Percentiles rank a stretch among this genome's conserved stretches.
Conservation (phyloP, 2,329 filamentous ascomycete species). For the Pseudogymnoascus sp. region DNA sequence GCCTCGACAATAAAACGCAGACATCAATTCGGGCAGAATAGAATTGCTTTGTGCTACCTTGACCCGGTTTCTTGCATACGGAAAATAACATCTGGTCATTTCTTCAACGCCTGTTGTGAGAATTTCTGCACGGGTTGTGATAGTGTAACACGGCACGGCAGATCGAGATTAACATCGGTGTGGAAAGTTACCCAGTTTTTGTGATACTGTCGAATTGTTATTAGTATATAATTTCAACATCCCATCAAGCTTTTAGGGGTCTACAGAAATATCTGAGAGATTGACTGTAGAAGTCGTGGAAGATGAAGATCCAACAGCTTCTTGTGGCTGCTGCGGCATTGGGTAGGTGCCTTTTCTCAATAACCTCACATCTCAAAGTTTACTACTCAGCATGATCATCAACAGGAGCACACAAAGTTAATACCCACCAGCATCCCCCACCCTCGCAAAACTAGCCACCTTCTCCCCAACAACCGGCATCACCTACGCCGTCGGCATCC, state of each 20-base stretch:
- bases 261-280: neutral
- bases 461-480: constrained; percentile 17
- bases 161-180: neutral
- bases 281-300: neutral
- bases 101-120: neutral
- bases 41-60: neutral
- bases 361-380: neutral
- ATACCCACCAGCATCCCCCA: neutral
- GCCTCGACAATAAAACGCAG: neutral
- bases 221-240: neutral
- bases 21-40: neutral
- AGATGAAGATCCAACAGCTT: neutral
- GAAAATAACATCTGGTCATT: neutral
- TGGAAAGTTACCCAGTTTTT: neutral
- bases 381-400: neutral
- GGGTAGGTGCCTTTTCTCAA: neutral
- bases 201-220: neutral
- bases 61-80: neutral
- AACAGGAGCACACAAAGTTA: neutral
- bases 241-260: neutral
- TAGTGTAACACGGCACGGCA: neutral
- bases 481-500: constrained; percentile 45
- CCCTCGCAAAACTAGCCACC: constrained; percentile 3
- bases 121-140: neutral
- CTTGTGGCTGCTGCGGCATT: neutral